A percentile compares a stretch with the other conserved stretches of the same genome.
Conservation (phyloP, 805 yeast genomes). For the Spathaspora boniae region DNA sequence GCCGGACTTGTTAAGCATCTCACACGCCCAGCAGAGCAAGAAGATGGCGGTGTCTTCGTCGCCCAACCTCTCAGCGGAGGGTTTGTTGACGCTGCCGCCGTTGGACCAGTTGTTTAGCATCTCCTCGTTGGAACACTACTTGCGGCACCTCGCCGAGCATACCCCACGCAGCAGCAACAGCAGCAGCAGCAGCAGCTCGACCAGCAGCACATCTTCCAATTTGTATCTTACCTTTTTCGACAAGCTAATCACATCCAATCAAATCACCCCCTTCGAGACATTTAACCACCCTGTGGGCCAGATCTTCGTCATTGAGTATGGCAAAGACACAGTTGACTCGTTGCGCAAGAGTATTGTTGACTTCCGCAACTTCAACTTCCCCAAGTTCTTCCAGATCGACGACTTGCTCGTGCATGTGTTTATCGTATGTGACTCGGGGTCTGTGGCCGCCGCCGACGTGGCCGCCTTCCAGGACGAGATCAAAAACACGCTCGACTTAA, state of each 20-base stretch:
- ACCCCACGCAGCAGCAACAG: background rate
- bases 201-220: constrained; percentile 32
- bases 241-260: constrained; percentile 54
- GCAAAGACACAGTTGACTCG: constrained; percentile 48
- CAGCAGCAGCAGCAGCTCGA: background rate
- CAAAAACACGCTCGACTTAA: constrained; percentile 21
- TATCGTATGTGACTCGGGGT: constrained; percentile 25
- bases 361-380: constrained; percentile 48
- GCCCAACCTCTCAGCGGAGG: constrained; percentile 1
- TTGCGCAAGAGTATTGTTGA: constrained; percentile 56
- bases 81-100: background rate
- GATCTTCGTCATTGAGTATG: constrained; percentile 57
- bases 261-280: constrained; percentile 74
- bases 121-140: constrained; percentile 31
- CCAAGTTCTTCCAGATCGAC: constrained; percentile 63
- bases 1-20: constrained; percentile 36
- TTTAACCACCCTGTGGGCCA: constrained; percentile 84
- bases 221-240: constrained; percentile 54
- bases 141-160: constrained; percentile 15
- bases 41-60: constrained; percentile 7
- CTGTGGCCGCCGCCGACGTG: constrained; percentile 30
- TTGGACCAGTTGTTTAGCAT: constrained; percentile 34
- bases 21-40: constrained; percentile 11
- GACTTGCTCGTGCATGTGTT: constrained; percentile 50
- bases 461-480: constrained; percentile 27